Conservation (phyloP, 2,329 filamentous ascomycete genomes). For the Botrytis elliptica region DNA sequence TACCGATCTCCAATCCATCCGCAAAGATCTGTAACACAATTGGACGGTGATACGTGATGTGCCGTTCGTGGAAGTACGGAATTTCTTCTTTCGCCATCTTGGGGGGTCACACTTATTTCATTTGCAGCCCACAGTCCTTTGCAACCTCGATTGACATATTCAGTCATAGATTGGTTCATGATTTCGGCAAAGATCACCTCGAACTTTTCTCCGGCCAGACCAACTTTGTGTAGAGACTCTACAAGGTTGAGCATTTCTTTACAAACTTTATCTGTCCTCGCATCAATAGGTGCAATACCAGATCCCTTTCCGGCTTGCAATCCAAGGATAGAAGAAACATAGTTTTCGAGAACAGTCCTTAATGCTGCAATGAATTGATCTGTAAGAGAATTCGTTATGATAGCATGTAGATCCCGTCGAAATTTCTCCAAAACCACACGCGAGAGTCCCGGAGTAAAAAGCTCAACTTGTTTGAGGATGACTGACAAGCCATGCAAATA, state of each 20-base stretch:
- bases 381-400: constrained; percentile 63
- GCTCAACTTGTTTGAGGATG: constrained; percentile 48
- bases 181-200: constrained; percentile 71
- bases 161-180: constrained; percentile 64
- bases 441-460: constrained; percentile 38
- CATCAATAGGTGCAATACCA: constrained; percentile 5
- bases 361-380: constrained; percentile 54
- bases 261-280: constrained; percentile 43
- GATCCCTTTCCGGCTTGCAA: constrained; percentile 22
- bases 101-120: constrained; percentile 3
- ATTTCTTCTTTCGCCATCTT: constrained; percentile 19
- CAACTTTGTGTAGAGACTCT: constrained; percentile 60
- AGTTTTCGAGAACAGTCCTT: constrained; percentile 51
- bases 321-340: constrained; percentile 51
- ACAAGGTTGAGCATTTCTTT: constrained; percentile 56
- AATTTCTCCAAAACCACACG: constrained; percentile 51
- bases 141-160: constrained; percentile 61
- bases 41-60: constrained; percentile 45
- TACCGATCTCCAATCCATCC: constrained; percentile 70
- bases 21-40: constrained; percentile 58
- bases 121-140: constrained; percentile 56
- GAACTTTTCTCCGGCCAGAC: constrained; percentile 66
- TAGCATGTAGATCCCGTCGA: constrained; percentile 59
- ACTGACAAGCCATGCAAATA: constrained; percentile 56
- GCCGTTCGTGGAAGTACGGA: constrained; percentile 37